phyloP scores from a whole-genome alignment of 73 alveolate genomes.

The Blepharisma japonicum region DNA sequence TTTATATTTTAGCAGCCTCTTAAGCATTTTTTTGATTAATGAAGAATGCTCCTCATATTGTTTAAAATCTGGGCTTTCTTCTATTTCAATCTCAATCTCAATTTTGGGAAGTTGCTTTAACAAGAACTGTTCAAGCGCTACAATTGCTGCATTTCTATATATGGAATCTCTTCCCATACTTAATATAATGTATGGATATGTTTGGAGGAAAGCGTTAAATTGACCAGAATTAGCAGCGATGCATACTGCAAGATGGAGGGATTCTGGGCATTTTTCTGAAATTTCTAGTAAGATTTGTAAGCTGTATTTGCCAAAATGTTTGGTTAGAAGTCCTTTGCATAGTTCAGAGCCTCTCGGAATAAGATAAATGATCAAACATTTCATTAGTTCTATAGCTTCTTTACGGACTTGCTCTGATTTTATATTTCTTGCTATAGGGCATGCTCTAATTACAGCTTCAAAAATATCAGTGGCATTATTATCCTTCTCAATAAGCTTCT shows the following conservation, averaged over 20 bases:
- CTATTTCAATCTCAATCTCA: neutral
- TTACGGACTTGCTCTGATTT: neutral
- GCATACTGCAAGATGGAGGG: constrained; percentile 16
- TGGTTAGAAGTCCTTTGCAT: constrained; percentile 13
- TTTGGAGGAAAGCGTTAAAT: neutral
- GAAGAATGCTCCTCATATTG: neutral
- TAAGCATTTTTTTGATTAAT: neutral
- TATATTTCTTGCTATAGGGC: neutral
- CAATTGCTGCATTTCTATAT: neutral
- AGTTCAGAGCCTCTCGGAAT: neutral
- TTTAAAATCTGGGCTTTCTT: neutral
- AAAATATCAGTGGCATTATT: neutral
- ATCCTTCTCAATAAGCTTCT: neutral
- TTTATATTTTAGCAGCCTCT: neutral
- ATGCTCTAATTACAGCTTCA: constrained; percentile 3
- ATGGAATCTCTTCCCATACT: neutral
- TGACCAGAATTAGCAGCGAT: neutral
- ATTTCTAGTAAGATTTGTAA: neutral
- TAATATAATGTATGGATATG: neutral
- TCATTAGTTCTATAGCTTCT: neutral
- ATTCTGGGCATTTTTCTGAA: constrained; percentile 10
- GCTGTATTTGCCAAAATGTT: neutral
- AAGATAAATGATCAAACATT: neutral
- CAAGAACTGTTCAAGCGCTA: neutral
- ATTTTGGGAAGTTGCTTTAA: constrained; percentile 2